Percentiles rank a stretch among this genome's conserved stretches.
phyloP scores from a whole-genome alignment of 768 basidiomycete genomes.

The Cantharellus anzutake region DNA sequence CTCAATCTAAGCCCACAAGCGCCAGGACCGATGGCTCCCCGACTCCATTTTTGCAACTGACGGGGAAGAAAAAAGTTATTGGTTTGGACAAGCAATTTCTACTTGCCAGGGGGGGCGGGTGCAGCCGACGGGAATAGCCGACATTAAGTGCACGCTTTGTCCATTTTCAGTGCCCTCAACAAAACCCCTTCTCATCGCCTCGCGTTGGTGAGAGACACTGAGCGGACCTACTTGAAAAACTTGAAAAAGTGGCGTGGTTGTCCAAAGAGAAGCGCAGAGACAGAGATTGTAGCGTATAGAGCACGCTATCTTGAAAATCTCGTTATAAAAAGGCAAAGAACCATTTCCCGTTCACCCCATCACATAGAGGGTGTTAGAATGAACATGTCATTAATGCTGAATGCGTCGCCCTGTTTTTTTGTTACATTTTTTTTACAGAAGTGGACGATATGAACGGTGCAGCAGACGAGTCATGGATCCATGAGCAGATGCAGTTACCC shows the following conservation, averaged over 20 bases:
- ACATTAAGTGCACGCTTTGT: too few species aligned
- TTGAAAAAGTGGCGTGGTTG: constrained; percentile 31
- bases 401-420: neutral
- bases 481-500: neutral
- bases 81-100: too few species aligned
- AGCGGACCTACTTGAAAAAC: constrained; percentile 37
- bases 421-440: neutral
- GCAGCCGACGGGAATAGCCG: too few species aligned
- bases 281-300: constrained; percentile 10
- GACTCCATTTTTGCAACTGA: too few species aligned
- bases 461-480: neutral
- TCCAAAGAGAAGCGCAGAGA: constrained; percentile 30
- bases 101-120: too few species aligned
- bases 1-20: too few species aligned
- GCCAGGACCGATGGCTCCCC: too few species aligned
- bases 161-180: too few species aligned
- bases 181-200: too few species aligned
- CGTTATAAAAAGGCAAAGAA: neutral
- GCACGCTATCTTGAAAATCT: too few species aligned
- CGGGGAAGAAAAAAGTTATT: too few species aligned
- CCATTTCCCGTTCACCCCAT: neutral
- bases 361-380: neutral
- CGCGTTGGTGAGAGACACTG: too few species aligned
- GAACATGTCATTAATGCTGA: neutral
- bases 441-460: neutral